phyloP scores from a whole-genome alignment of 208 protist species.

The Naegleria gruberi region DNA sequence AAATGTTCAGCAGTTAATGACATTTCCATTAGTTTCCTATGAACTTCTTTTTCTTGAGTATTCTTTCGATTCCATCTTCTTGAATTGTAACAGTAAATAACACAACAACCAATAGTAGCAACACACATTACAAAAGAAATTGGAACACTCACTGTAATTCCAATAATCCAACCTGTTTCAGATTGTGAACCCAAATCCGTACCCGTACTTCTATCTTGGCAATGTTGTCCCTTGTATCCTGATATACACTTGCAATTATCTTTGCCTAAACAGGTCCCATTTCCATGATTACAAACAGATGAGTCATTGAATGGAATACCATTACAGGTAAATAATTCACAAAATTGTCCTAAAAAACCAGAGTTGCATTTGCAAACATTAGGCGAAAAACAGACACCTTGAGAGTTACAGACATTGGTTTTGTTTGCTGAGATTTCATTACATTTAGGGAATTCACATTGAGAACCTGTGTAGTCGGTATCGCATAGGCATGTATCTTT shows the following conservation, averaged over 20 bases:
- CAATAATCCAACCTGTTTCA: no score
- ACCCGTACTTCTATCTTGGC: neutral
- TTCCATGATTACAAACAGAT: neutral
- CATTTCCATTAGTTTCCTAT: no score
- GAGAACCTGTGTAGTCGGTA: neutral
- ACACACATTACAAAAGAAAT: no score
- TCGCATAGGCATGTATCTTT: neutral
- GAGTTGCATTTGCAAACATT: neutral
- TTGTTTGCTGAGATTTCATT: neutral
- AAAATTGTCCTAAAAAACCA: neutral
- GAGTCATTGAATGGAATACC: no score
- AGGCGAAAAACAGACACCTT: neutral
- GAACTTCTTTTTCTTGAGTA: no score
- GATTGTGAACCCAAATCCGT: no score
- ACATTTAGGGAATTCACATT: neutral
- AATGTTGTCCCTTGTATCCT: neutral
- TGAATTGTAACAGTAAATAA: no score
- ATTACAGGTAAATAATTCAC: neutral
- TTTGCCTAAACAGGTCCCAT: neutral
- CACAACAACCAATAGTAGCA: no score
- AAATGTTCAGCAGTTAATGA: no score
- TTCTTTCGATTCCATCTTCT: no score
- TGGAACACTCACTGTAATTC: no score
- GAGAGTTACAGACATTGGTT: neutral
- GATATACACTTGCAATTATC: neutral